These are phyloP conservation scores for Calonectria ilicicola DNA, from an alignment of 2,329 filamentous ascomycete genomes.

Conservation along the genomic window DNA sequence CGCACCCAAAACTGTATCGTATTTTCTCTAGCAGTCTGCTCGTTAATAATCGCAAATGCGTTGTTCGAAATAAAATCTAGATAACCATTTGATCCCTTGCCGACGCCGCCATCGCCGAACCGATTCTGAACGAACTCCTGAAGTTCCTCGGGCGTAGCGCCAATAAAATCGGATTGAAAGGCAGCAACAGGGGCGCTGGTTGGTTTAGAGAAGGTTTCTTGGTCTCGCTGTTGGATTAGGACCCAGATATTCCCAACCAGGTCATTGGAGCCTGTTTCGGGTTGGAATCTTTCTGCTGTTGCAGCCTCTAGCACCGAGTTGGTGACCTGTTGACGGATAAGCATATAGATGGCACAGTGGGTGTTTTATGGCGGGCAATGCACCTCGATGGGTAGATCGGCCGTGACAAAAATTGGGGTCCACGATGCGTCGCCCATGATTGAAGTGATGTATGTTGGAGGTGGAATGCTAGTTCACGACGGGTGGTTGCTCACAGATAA, in stretches of 20 bases:
- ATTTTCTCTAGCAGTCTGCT: background rate
- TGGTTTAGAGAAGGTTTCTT: background rate
- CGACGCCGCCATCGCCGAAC: background rate
- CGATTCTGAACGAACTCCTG: background rate
- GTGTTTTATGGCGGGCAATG: background rate
- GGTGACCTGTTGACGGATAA: background rate
- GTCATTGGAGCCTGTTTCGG: background rate
- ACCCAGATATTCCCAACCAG: background rate
- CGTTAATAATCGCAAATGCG: background rate
- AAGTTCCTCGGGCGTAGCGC: background rate
- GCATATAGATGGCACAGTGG: background rate
- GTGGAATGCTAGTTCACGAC: background rate
- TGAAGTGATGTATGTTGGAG: background rate
- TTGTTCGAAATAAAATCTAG: background rate
- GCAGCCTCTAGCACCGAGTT: slow-evolving; percentile 3
- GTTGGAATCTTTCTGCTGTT: background rate
- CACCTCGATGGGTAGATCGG: slow-evolving; percentile 3
- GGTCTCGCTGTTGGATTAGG: background rate
- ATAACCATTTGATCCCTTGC: background rate
- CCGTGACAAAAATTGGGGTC: slow-evolving; percentile 13
- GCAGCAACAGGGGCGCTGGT: background rate
- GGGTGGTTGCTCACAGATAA: background rate
- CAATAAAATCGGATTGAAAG: background rate
- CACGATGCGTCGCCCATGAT: background rate
- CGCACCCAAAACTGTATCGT: background rate